Conservation (phyloP, 2,329 filamentous ascomycete genomes). For the Tolypocladium amazonense region DNA sequence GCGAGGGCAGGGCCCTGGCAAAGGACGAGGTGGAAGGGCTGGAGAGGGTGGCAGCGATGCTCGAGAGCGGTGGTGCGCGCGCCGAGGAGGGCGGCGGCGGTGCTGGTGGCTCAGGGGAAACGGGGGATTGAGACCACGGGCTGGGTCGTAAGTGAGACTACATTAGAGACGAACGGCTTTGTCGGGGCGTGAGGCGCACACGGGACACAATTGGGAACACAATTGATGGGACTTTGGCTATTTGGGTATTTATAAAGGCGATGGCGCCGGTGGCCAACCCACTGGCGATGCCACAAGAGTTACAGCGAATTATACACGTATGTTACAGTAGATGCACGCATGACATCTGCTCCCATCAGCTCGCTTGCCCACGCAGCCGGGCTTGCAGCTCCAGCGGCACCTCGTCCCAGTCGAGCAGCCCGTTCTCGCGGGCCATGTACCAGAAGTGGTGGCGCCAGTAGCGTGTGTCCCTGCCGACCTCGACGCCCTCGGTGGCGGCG, state of each 20-base stretch:
- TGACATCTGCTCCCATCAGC: not conserved
- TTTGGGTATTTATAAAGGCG: not conserved
- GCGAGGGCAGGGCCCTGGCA: conserved; percentile 36
- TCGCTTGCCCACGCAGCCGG: conserved; percentile 3
- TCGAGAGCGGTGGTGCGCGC: conserved; percentile 18
- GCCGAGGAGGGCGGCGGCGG: not conserved
- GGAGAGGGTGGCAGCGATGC: conserved; percentile 36
- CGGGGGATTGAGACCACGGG: conserved; percentile 5
- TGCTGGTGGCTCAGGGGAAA: not conserved
- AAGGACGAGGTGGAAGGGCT: conserved; percentile 46
- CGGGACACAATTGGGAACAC: not conserved
- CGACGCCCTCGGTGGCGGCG: conserved; percentile 7
- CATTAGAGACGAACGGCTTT: not conserved
- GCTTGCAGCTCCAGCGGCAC: conserved; percentile 10
- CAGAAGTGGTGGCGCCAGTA: conserved; percentile 41
- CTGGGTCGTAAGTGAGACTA: not conserved
- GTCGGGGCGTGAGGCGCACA: not conserved
- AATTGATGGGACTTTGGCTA: not conserved
- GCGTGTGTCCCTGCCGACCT: conserved; percentile 12
- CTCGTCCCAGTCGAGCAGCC: conserved; percentile 20
- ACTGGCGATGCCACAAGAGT: not conserved
- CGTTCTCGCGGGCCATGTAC: conserved; percentile 30
- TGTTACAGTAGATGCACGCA: not conserved
- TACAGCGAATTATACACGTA: not conserved
- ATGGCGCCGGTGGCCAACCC: not conserved